phyloP scores from a whole-genome alignment of 306 rosid species.

The Calophaca sinica region DNA sequence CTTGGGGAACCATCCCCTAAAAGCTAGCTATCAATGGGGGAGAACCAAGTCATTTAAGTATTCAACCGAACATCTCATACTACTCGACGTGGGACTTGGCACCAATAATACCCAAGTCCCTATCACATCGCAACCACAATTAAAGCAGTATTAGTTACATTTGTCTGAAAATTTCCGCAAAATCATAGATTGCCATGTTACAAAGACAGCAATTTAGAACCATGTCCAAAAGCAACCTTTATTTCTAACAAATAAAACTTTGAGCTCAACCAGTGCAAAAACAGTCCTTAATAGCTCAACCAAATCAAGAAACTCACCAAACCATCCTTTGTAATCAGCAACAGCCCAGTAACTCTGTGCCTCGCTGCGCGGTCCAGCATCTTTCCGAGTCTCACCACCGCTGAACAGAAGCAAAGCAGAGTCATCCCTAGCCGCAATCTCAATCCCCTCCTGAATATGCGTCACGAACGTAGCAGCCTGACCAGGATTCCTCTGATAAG shows the following conservation, averaged over 20 bases:
- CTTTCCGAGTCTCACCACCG: conserved; percentile 93
- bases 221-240: neutral
- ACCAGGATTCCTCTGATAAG: conserved; percentile 91
- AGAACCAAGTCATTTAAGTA: too few species aligned
- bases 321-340: conserved; percentile 85
- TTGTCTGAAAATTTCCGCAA: too few species aligned
- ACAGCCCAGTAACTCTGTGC: conserved; percentile 99
- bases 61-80: too few species aligned
- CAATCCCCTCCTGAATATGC: conserved; percentile 73
- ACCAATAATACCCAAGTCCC: too few species aligned
- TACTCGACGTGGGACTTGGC: too few species aligned
- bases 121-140: too few species aligned
- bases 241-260: neutral
- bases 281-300: neutral
- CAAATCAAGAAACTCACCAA: conserved; percentile 65
- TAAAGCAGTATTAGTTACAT: too few species aligned
- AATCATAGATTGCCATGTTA: too few species aligned
- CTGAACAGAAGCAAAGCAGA: conserved; percentile 80
- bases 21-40: too few species aligned
- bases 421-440: conserved; percentile 64
- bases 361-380: conserved; percentile 94
- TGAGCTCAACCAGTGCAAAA: neutral
- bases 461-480: conserved; percentile 85
- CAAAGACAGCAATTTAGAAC: too few species aligned
- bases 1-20: too few species aligned